Evolutionary conservation across 352 stramenopile species (phyloP).

Genomic region (Discostella stelligera): DNA sequence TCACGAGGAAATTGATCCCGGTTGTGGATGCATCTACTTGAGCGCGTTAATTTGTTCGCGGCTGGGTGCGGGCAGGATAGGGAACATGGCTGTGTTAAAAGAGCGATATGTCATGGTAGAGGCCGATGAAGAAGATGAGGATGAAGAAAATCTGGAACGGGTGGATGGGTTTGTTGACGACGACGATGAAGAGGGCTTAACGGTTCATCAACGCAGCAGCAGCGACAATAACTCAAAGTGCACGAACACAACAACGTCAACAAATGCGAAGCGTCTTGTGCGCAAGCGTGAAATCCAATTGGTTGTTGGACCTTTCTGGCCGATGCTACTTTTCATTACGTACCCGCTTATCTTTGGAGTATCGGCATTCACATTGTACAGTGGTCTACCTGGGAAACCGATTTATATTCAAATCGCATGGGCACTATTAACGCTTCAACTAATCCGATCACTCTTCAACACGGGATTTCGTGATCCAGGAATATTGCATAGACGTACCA

Average conservation of each 20-base stretch:
- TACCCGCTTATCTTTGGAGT: conserved; percentile 83
- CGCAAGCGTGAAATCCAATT: conserved; percentile 60
- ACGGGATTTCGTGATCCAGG: conserved; percentile 80
- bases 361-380: conserved; percentile 54
- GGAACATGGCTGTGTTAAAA: conserved; percentile 81
- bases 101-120: conserved; percentile 54
- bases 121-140: conserved; percentile 20
- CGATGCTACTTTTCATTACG: conserved; percentile 79
- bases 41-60: conserved; percentile 63
- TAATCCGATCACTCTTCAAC: conserved; percentile 69
- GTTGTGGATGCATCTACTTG: conserved; percentile 63
- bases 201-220: conserved; percentile 28
- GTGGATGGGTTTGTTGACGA: conserved; percentile 39
- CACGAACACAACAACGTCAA: conserved; percentile 41
- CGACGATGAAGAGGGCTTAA: conserved; percentile 4
- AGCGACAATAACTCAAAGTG: background rate
- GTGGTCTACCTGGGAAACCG: conserved; percentile 37
- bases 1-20: conserved; percentile 58
- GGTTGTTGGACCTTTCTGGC: conserved; percentile 82
- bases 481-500: conserved; percentile 62
- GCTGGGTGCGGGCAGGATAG: conserved; percentile 69
- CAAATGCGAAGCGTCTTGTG: conserved; percentile 47
- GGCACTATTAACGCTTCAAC: conserved; percentile 50
- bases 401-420: conserved; percentile 54
- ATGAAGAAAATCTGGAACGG: conserved; percentile 12